Conservation (phyloP, 2,329 filamentous ascomycete species). For the Colletotrichum orchidophilum region DNA sequence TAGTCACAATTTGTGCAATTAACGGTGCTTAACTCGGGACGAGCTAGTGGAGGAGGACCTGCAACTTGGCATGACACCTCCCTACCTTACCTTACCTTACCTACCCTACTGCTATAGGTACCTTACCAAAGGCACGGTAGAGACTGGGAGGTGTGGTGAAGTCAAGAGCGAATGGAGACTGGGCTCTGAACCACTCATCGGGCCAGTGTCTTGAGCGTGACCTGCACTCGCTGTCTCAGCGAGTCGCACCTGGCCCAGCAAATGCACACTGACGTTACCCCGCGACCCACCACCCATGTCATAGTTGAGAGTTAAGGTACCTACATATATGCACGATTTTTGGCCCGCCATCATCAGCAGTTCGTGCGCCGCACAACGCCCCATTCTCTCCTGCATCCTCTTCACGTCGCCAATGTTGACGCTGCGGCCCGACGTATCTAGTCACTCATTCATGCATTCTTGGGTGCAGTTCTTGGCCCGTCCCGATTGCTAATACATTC, state of each 20-base stretch:
- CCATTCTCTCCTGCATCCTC: constrained; percentile 4
- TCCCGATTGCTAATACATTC: not conserved
- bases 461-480: not conserved
- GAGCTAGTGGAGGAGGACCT: constrained; percentile 1
- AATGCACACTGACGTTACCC: constrained; percentile 30
- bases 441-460: not conserved
- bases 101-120: too few species aligned
- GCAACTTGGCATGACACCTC: not conserved
- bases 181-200: constrained; percentile 9
- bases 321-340: constrained; percentile 21
- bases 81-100: not conserved
- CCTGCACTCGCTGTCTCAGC: constrained; percentile 3
- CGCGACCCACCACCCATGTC: constrained; percentile 34
- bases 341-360: constrained; percentile 28
- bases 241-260: not conserved
- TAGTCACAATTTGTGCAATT: not conserved
- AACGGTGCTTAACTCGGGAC: not conserved
- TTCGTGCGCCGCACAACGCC: constrained; percentile 15
- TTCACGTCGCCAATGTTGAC: constrained; percentile 9
- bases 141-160: not conserved
- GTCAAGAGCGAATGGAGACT: not conserved
- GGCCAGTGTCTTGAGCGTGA: constrained; percentile 22
- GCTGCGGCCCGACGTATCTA: not conserved
- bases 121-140: too few species aligned
- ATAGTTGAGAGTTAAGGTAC: too few species aligned